Conservation (phyloP, 2,329 filamentous ascomycete genomes). For the Fusarium sacchari region DNA sequence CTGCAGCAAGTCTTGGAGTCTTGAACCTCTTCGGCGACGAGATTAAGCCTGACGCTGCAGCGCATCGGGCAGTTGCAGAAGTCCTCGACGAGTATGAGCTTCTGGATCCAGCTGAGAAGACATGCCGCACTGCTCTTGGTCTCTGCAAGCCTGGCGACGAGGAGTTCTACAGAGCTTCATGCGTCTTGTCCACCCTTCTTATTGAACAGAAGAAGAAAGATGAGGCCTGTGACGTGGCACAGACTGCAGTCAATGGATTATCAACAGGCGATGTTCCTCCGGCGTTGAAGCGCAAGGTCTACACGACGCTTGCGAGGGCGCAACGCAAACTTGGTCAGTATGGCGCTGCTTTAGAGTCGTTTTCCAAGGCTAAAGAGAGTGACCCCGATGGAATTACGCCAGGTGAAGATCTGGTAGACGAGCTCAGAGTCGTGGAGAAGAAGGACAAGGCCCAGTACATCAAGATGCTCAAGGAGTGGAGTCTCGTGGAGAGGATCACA, state of each 20-base stretch:
- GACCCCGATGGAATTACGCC: background rate
- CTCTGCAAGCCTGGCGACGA: background rate
- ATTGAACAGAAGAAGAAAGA: background rate
- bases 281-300: background rate
- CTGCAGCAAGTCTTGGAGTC: conserved; percentile 26
- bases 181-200: background rate
- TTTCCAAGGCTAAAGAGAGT: background rate
- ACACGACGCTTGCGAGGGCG: background rate
- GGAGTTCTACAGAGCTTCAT: background rate
- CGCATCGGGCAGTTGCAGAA: conserved; percentile 1
- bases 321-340: background rate
- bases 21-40: conserved; percentile 35
- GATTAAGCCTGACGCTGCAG: conserved; percentile 13
- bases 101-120: background rate
- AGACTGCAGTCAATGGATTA: background rate
- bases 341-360: background rate
- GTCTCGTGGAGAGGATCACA: conserved; percentile 40
- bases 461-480: conserved; percentile 39
- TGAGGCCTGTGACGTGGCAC: background rate
- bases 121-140: background rate
- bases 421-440: background rate
- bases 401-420: background rate
- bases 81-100: background rate
- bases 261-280: background rate
- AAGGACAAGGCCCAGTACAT: background rate